Evolutionary conservation across 2,329 filamentous ascomycete genomes (phyloP).

Genomic region (Aphanoascus verrucosus): DNA sequence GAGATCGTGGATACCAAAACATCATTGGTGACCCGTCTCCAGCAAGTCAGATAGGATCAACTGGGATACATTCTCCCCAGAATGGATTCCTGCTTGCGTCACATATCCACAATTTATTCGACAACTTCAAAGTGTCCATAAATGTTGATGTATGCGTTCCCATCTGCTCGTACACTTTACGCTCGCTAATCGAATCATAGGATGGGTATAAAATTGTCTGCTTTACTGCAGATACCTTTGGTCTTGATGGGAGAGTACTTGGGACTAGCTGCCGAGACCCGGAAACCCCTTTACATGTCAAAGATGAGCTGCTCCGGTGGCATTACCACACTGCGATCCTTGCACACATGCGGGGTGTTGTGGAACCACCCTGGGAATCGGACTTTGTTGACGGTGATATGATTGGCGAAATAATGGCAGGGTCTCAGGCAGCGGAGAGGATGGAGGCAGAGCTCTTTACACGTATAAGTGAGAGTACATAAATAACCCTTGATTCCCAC

Average conservation of each 20-base stretch:
- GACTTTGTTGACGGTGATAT: constrained; percentile 18
- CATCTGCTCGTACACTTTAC: background rate
- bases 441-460: constrained; percentile 23
- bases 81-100: background rate
- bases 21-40: constrained; percentile 6
- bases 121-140: constrained; percentile 19
- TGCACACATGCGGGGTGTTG: constrained; percentile 16
- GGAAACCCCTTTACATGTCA: background rate
- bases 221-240: constrained; percentile 13
- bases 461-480: constrained; percentile 12
- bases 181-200: background rate
- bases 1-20: background rate
- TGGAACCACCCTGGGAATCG: background rate
- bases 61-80: constrained; percentile 19
- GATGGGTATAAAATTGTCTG: constrained; percentile 19
- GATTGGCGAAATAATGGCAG: constrained; percentile 38
- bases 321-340: constrained; percentile 18
- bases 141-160: constrained; percentile 19
- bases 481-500: no score
- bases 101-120: constrained; percentile 13
- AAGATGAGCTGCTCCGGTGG: constrained; percentile 19
- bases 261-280: background rate
- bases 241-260: background rate
- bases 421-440: constrained; percentile 37
- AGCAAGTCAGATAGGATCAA: constrained; percentile 6